Base-by-base conservation (phyloP, 768 basidiomycete species). In the Boletus subcaerulescens region DNA sequence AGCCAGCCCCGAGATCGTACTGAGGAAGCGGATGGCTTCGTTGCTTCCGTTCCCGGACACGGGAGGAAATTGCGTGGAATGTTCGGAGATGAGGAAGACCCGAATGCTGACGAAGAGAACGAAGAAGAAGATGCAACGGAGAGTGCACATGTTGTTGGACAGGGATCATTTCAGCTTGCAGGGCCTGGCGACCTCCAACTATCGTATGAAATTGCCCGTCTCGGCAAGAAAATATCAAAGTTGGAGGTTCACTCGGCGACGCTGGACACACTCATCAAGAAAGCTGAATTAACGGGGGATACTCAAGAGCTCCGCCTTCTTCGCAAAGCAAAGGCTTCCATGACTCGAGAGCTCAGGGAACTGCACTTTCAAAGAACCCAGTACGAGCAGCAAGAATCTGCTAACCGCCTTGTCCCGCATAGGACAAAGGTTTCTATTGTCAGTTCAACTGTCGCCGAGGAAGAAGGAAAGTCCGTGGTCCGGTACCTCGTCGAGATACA, bases 281-380 rank as follows among this genome's bases (percentile, higher is more conserved):
- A 96, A 69, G 97, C 97, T 1, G 97, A 98, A 65, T 74, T 98
- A 38, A 92, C 91, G 5, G 97, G 95, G 0, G 93, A 92, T 65
- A 84, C 82, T 2, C 86, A 89, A 62, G 95, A 98, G 71, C 80
- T 96, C 20, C 81, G 80, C 54, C 79, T 98, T 42, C 81, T 98
- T 45, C 82, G 77, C 56, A 89, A 84, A 63, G 95, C 93, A 3
- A 91, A 89, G 67, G 80, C 86, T 10, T 83, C 91, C 0, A 82
- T 98, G 75, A 82, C 77, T 15, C 77, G 92, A 52, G 94, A 98
- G 64, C 75, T 94, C 39, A 79, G 94, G 31, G 87, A 93, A 64
- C 74, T 94, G 3, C 78, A 80, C 50, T 97, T 98, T 71, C 95
- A 97, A 72, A 93, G 89, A 71, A 80, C 81, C 12, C 95, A 98